A percentile compares a stretch with the other conserved stretches of the same genome.
Evolutionary conservation across 106 monocot genomes (phyloP).

Genomic region (Allium sativum): DNA sequence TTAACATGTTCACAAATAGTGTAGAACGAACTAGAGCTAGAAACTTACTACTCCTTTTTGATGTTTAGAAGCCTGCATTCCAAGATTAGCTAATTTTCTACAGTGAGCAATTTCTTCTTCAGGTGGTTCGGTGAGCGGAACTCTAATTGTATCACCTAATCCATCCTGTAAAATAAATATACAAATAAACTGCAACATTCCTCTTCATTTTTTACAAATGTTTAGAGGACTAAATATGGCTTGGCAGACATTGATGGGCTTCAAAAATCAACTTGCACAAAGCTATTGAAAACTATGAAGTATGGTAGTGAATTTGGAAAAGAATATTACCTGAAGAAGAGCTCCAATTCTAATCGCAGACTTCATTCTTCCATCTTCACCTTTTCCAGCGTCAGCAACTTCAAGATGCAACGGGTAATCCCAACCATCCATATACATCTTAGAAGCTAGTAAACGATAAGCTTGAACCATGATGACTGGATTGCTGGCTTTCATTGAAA

Average conservation of each 20-base stretch:
- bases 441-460: slow-evolving; percentile 88
- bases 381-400: slow-evolving; percentile 98
- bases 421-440: slow-evolving; percentile 99
- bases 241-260: too few relatives aligned
- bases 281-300: too few relatives aligned
- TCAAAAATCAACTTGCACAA: too few relatives aligned
- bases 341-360: slow-evolving; percentile 99
- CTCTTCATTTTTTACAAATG: too few relatives aligned
- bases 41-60: slow-evolving; percentile 80
- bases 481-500: slow-evolving; percentile 99
- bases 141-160: slow-evolving; percentile 95
- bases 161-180: slow-evolving; percentile 54
- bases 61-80: slow-evolving; percentile 58
- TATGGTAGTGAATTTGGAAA: too few relatives aligned
- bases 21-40: neutral
- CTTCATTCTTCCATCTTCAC: slow-evolving; percentile 99
- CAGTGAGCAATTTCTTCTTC: slow-evolving; percentile 99
- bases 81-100: slow-evolving; percentile 85
- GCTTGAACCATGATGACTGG: slow-evolving; percentile 99
- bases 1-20: neutral
- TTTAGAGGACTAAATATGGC: too few relatives aligned
- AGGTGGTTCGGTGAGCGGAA: slow-evolving; percentile 96
- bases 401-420: slow-evolving; percentile 97
- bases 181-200: too few relatives aligned
- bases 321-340: slow-evolving; percentile 63